Conservation (phyloP, 2,329 filamentous ascomycete species). For the Nothophoma quercina region DNA sequence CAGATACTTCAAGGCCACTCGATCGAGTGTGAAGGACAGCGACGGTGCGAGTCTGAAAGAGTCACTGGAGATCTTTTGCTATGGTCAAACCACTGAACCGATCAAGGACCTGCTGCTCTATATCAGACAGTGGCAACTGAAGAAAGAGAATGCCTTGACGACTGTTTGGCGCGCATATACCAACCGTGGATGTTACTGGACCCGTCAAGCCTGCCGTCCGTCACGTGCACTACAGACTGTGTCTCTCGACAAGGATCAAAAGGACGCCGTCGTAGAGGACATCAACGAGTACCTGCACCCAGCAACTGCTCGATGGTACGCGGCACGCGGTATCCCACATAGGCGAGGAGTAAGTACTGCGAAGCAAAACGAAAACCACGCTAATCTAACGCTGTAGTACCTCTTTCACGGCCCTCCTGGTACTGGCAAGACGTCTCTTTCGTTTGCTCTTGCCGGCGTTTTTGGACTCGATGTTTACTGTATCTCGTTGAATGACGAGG, state of each 20-base stretch:
- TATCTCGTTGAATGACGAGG: constrained; percentile 68
- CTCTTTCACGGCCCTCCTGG: constrained; percentile 82
- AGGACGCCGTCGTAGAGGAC: constrained; percentile 71
- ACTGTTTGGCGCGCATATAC: constrained; percentile 54
- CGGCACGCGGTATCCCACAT: constrained; percentile 84
- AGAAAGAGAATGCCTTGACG: constrained; percentile 54
- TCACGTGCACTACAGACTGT: constrained; percentile 77
- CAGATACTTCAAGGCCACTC: constrained; percentile 50
- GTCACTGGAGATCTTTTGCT: constrained; percentile 55
- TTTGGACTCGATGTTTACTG: constrained; percentile 58
- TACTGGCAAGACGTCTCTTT: constrained; percentile 71
- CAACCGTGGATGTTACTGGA: constrained; percentile 46
- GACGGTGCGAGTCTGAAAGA: constrained; percentile 47
- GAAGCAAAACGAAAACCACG: background rate
- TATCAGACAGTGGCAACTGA: constrained; percentile 55
- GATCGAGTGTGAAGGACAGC: constrained; percentile 46
- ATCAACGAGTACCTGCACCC: constrained; percentile 82
- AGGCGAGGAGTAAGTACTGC: constrained; percentile 64
- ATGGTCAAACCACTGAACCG: constrained; percentile 57
- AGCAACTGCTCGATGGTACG: constrained; percentile 77
- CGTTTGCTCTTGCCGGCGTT: constrained; percentile 54
- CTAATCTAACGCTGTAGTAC: constrained; percentile 55
- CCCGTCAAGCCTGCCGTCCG: constrained; percentile 61
- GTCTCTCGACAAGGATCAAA: constrained; percentile 72
- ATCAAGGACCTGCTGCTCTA: constrained; percentile 57